phyloP scores from a whole-genome alignment of 2,329 filamentous ascomycete genomes.

The Trichoderma hamatum region DNA sequence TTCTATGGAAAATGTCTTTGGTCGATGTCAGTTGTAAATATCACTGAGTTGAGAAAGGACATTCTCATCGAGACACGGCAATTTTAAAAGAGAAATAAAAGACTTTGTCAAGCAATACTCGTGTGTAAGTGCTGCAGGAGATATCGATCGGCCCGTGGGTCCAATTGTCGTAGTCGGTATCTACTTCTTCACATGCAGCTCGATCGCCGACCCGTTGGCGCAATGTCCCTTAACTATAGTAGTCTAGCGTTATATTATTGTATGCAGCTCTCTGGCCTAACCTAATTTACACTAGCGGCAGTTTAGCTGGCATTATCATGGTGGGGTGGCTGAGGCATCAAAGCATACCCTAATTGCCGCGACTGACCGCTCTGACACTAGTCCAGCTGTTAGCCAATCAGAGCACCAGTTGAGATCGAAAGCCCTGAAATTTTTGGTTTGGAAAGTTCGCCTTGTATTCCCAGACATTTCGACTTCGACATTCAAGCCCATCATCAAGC shows the following conservation, averaged over 20 bases:
- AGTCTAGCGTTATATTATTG: not conserved
- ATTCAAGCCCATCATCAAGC: constrained; percentile 45
- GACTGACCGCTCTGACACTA: constrained; percentile 43
- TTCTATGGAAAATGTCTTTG: not conserved
- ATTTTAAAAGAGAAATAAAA: not conserved
- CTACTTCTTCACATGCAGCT: not conserved
- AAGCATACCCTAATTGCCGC: constrained; percentile 50
- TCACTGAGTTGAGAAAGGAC: not conserved
- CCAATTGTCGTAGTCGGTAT: not conserved
- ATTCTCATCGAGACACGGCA: not conserved
- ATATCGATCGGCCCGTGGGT: not conserved
- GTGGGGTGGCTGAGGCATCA: constrained; percentile 5
- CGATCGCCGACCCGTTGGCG: not conserved
- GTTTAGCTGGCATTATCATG: not conserved
- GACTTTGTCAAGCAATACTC: not conserved
- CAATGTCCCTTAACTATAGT: not conserved
- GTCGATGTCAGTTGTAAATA: not conserved
- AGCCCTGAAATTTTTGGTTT: constrained; percentile 38
- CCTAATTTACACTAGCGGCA: not conserved
- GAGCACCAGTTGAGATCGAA: constrained; percentile 28
- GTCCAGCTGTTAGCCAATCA: constrained; percentile 25
- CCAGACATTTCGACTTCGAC: constrained; percentile 40
- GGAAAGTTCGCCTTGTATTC: constrained; percentile 29
- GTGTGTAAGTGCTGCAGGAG: not conserved
- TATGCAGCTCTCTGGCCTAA: not conserved